A percentile compares a stretch with the other conserved stretches of the same genome.
phyloP scores from a whole-genome alignment of 352 stramenopile species.

The Pythium aquatile region DNA sequence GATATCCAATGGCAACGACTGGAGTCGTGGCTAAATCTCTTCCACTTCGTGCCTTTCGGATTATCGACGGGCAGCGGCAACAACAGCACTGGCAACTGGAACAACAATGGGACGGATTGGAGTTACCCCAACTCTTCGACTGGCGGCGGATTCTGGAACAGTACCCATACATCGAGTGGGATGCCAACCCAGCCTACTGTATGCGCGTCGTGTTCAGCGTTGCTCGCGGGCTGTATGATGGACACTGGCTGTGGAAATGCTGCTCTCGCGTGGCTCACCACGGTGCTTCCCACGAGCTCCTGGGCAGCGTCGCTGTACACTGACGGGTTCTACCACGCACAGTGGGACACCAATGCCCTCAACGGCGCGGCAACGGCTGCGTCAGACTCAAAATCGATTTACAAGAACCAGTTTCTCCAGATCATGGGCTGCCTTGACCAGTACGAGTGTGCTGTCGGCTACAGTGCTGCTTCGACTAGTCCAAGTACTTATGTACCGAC shows the following conservation, averaged over 20 bases:
- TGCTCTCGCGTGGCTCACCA: conserved; percentile 1
- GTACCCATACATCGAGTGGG: background rate
- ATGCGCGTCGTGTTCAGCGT: background rate
- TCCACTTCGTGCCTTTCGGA: conserved; percentile 8
- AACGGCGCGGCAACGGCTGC: background rate
- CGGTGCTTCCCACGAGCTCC: background rate
- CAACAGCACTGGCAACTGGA: background rate
- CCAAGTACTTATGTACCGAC: conserved; percentile 9
- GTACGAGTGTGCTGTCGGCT: conserved; percentile 14
- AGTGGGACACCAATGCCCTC: conserved; percentile 2
- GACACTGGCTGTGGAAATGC: background rate
- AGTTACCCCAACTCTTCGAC: background rate
- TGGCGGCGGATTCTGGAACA: background rate
- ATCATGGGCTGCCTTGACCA: conserved; percentile 11
- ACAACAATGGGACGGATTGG: background rate
- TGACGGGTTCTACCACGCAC: conserved; percentile 1
- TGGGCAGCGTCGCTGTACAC: background rate
- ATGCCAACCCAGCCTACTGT: background rate
- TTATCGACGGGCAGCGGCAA: conserved; percentile 3
- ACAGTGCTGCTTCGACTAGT: background rate
- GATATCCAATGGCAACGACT: conserved; percentile 20
- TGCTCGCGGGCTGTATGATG: background rate
- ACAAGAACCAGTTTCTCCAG: background rate
- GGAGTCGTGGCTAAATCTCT: conserved; percentile 13
- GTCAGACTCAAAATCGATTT: background rate